Evolutionary conservation across 768 basidiomycete species (phyloP), one percentile per base, ranked within the genome.

Genomic region (Suillus ampliporus): DNA sequence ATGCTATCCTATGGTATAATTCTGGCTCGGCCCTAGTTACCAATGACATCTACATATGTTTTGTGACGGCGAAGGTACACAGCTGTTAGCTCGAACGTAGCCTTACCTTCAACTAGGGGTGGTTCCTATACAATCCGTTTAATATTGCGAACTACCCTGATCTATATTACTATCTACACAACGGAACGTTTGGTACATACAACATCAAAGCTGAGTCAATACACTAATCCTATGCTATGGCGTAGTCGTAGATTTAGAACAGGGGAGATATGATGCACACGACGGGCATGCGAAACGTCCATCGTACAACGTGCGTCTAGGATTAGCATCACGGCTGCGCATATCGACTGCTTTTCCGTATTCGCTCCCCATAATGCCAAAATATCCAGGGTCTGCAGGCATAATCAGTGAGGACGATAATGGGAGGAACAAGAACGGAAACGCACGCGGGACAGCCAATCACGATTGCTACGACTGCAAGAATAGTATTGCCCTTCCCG

Each of bases 401-500:
- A 58, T 69, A 75, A 26, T 47, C 19, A 44, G 47, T 13, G 28
- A 23, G 40, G 9, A 15, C 44, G 41, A 15, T 6, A 21, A 44
- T 13, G 26, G 31, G 23, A 43, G 14, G 61, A 54, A 17, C 4
- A 21, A n/a, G 43, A 3, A 21, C 11, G 10, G 28, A 14, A n/a
- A 56, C 75, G 58, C 60, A 77, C 67, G 82, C 76, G 10, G 89
- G 89, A 64, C 85, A 84, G 17, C 89, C 89, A 11, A 92, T 73
- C 1, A 72, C 80, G 57, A 92, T 84, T 2, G 86, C 79, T 2
- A 83, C 65, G 15, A 69, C 80, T 0, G 90, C 90, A 13, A 93
- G 79, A 8, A 92, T 78, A 0, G 90, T 89, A 64, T 86, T 76
- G 8, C 88, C 89, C 64, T 86, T 89, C 0, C 90, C 90, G 61